Evolutionary conservation across 1,284 basidiomycete genomes (phyloP), one percentile per base, ranked within the genome.

Genomic region (Ceratobasidium papillatum): DNA sequence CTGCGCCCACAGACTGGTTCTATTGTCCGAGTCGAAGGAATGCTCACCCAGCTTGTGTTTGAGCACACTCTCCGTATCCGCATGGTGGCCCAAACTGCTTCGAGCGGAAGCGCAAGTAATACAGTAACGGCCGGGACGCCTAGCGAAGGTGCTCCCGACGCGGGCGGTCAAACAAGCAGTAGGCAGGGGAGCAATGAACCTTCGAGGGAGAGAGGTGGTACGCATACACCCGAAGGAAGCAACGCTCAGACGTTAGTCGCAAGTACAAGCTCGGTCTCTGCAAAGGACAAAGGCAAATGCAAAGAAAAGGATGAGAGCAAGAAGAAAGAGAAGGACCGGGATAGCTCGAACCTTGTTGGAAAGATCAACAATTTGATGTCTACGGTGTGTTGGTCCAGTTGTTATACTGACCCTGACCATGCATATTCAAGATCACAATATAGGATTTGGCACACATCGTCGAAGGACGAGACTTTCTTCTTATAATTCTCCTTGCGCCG

Each of bases 11-110:
- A 76, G 59, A 82, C 82, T 19, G 80, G 82, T 47, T 75, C 81
- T 36, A 81, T 88, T 8, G 87, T 89, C 14, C 86, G 87, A 54
- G 79, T 82, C 8, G 89, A 93, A 80, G 85, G 86, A 1, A 85
- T 94, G 66, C 82, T 93, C 66, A 91, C 90, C 0, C 87, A 92
- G 77, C 84, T 92, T 3, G 82, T 93, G 5, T 91, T 92, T 78
- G 89, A 91, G 75, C 91, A 92, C 77, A 84, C 90, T 0, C 83
- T 92, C 2, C 86, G 90, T 47, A 87, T 92, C 52, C 86, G 91
- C n/a, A 85, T 92, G 82, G 69, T 72, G 17, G 45, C 69, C 7
- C 58, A 72, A 41, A 58, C 59, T 12, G 65, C 45, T 49, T 43
- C 32, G 17, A 27, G 41, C 22, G 66, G 66, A 2, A 45, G 36